A percentile compares a stretch with the other conserved stretches of the same genome.
These are phyloP conservation scores for Saccharomycopsis fermentans DNA, from an alignment of 805 yeast genomes.

Conservation along the genomic window DNA sequence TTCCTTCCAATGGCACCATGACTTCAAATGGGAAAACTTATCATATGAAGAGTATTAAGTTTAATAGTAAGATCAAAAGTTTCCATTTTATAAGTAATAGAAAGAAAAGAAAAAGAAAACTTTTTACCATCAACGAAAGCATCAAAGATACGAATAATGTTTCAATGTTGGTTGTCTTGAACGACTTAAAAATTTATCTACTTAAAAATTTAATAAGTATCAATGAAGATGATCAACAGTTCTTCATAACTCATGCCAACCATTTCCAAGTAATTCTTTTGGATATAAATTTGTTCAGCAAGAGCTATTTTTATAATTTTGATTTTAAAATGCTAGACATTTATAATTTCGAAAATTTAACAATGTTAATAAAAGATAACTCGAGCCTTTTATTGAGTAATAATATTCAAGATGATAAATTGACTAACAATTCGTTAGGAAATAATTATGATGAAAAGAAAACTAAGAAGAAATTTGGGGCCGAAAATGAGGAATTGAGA, in stretches of 20 bases:
- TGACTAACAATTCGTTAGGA: background rate
- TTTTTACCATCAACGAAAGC: background rate
- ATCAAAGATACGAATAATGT: background rate
- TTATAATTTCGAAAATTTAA: background rate
- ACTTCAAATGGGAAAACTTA: background rate
- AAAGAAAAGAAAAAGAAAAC: background rate
- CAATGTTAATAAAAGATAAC: background rate
- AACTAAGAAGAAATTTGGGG: background rate
- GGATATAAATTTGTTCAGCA: background rate
- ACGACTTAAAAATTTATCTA: background rate
- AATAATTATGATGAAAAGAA: background rate
- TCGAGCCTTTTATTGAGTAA: background rate
- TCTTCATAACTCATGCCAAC: background rate
- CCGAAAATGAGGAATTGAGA: background rate
- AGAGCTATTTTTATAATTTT: background rate
- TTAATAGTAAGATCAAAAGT: background rate
- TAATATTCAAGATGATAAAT: background rate
- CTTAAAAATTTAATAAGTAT: background rate
- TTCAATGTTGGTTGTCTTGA: background rate
- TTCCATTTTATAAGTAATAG: background rate
- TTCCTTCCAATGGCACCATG: background rate
- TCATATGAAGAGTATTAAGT: background rate
- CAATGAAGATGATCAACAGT: background rate
- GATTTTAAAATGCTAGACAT: background rate
- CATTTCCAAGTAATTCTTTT: background rate